Evolutionary conservation across 371 early-diverging fungal species (phyloP), one percentile per base, ranked within the genome.

Genomic region (Mucor saturninus): DNA sequence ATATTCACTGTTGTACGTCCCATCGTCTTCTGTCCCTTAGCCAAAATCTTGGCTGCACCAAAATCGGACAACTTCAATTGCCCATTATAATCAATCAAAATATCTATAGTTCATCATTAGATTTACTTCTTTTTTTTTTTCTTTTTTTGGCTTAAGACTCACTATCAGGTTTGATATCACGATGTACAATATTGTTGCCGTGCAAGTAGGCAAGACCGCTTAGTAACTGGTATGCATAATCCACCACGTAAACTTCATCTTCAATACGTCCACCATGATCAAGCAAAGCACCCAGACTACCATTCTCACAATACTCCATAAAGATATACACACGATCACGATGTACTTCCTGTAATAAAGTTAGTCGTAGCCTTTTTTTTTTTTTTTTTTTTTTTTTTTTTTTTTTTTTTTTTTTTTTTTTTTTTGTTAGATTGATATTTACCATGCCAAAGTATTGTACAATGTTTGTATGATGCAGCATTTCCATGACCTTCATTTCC

Each of bases 121-220:
- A n/a, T 10, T n/a, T 43, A 5, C 15, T 14, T 43, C 1, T 43
- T 43, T 14, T 10, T 43, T 14, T 15, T n/a, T 4, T n/a, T 5
- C 14, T 43, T 15, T 43, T 43, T 43, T 43, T 43, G 9, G 14
- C 35, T 14, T 29, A 7, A 5, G 73, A 80, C 84, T 85, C 78
- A 89, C 89, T 91, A 63, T 91, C 91, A 2, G 94, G 95, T 59
- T 95, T 95, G 57, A 96, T 89, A 68, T 96, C 96, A 57, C 97
- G 87, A 73, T 98, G 97, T 4, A 95, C 92, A 54, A 98, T 91
- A 38, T 89, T 87, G 65, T 90, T 86, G 43, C 72, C 74, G 66
- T 98, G 98, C 42, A 98, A 72, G 74, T 97, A 96, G n/a, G 86
- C 80, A n/a, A 98, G 74, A 7, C 94, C 98, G 52, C 89, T 86